These are phyloP conservation scores for Hydrangea macrophylla DNA, from an alignment of 148 eudicot species.

Conservation along the genomic window DNA sequence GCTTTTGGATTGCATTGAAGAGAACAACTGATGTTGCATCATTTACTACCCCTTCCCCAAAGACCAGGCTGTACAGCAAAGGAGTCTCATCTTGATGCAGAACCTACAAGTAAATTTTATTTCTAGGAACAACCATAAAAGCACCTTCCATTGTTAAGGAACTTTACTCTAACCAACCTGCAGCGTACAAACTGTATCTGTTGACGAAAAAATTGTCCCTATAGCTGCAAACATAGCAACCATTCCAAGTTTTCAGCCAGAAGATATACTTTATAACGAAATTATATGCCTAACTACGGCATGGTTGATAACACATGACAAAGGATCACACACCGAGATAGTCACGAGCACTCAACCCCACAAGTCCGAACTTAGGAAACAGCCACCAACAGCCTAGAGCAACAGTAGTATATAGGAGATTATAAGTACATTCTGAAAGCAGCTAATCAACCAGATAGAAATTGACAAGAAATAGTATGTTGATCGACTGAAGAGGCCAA, in stretches of 20 bases:
- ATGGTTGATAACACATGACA: background rate
- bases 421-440: background rate
- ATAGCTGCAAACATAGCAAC: conserved; percentile 43
- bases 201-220: conserved; percentile 94
- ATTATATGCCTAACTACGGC: background rate
- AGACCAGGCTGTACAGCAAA: conserved; percentile 83
- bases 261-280: background rate
- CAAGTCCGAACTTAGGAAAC: conserved; percentile 63
- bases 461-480: background rate
- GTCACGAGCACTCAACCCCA: conserved; percentile 60
- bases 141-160: background rate
- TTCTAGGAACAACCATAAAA: background rate
- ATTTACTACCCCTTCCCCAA: conserved; percentile 98
- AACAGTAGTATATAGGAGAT: conserved; percentile 14
- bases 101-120: conserved; percentile 38
- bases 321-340: conserved; percentile 57
- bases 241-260: conserved; percentile 2
- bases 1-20: conserved; percentile 90
- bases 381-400: conserved; percentile 79
- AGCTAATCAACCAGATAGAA: background rate
- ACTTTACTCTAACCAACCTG: conserved; percentile 49
- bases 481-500: background rate
- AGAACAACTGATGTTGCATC: conserved; percentile 98
- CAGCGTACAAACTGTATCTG: conserved; percentile 96
- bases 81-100: conserved; percentile 97